A percentile compares a stretch with the other conserved stretches of the same genome.
Conservation (phyloP, 176 grass and related monocot species). For the Thalia dealbata region DNA sequence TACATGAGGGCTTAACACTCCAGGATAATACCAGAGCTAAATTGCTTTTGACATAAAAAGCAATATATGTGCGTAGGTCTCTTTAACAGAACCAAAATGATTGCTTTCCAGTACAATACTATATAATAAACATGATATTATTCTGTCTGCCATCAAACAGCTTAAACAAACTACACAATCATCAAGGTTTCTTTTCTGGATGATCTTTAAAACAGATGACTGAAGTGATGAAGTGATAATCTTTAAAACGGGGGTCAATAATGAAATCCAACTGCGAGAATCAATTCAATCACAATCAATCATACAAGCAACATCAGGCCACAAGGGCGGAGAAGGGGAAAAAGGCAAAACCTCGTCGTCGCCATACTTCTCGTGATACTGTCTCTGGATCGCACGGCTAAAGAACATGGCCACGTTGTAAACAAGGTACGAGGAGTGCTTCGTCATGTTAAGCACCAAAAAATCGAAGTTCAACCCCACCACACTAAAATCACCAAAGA, state of each 20-base stretch:
- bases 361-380: constrained; percentile 86
- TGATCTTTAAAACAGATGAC: no score
- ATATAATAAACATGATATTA: no score
- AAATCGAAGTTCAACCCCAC: constrained; percentile 93
- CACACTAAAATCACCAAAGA: constrained; percentile 49
- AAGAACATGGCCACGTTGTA: constrained; percentile 79
- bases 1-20: no score
- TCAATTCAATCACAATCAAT: no score
- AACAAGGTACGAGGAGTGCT: constrained; percentile 94
- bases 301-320: no score
- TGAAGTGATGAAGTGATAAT: background rate
- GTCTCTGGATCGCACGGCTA: constrained; percentile 56
- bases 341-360: constrained; percentile 47
- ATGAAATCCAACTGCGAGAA: no score
- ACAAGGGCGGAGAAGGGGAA: background rate
- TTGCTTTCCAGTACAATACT: no score
- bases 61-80: background rate
- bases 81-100: no score
- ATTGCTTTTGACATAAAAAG: background rate
- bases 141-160: no score
- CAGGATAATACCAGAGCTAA: no score
- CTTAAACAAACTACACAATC: no score
- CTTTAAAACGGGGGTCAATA: background rate
- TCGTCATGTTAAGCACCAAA: constrained; percentile 82
- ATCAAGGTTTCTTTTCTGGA: no score